Percentiles rank a stretch among this genome's conserved stretches.
These are phyloP conservation scores for Omphalea diandra DNA, from an alignment of 441 rosid genomes.

Conservation along the genomic window DNA sequence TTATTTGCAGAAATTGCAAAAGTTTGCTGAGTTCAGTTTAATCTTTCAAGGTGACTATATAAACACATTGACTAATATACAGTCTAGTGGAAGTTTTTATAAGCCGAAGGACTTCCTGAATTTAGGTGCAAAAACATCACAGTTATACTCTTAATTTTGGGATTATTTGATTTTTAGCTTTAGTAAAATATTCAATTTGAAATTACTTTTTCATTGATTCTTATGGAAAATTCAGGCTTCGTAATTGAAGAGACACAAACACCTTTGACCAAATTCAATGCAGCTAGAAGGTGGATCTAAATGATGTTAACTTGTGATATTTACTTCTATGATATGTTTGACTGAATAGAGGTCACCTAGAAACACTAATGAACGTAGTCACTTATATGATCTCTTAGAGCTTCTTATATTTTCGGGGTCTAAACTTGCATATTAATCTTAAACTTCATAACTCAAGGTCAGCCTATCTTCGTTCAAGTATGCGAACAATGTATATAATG, in stretches of 20 bases:
- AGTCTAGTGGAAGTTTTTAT: neutral
- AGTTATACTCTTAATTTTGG: neutral
- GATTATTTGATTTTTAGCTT: neutral
- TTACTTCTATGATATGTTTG: neutral
- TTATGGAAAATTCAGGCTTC: neutral
- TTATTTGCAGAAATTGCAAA: neutral
- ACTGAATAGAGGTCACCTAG: too few relatives aligned
- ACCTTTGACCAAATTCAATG: neutral
- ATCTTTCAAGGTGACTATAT: neutral
- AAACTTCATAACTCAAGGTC: too few relatives aligned
- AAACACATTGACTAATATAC: neutral
- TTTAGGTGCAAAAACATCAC: neutral
- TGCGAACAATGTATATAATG: too few relatives aligned
- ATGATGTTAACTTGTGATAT: neutral
- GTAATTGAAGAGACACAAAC: neutral
- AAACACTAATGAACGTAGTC: too few relatives aligned
- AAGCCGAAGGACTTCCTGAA: neutral
- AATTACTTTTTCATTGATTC: neutral
- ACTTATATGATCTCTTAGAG: too few relatives aligned
- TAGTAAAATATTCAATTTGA: neutral
- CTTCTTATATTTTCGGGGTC: too few relatives aligned
- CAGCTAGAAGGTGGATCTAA: neutral
- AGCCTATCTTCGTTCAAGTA: too few relatives aligned
- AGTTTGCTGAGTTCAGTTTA: neutral
- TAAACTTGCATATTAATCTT: too few relatives aligned